Conservation (phyloP, 441 rosid genomes). For the Erodium trifolium region DNA sequence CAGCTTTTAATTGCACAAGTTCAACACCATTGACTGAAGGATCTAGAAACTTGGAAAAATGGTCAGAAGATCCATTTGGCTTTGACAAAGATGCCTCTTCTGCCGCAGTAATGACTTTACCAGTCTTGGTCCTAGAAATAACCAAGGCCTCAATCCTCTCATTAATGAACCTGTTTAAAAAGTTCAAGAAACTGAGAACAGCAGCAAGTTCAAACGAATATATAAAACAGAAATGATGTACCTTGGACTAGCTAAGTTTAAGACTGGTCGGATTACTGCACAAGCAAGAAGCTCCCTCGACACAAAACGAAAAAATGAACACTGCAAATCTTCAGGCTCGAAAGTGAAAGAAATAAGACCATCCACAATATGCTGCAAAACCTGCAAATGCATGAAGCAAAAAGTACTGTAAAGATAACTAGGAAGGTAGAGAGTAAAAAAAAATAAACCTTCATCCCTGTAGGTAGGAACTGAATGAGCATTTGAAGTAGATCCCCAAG, state of each 20-base stretch:
- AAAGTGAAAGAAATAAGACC: constrained; percentile 76
- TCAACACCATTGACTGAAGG: constrained; percentile 90
- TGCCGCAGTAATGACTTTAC: constrained; percentile 35
- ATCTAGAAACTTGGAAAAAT: constrained; percentile 64
- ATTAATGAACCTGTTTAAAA: constrained; percentile 66
- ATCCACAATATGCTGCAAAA: constrained; percentile 82
- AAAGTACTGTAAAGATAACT: constrained; percentile 15
- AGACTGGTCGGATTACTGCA: constrained; percentile 85
- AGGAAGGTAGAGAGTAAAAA: constrained; percentile 14
- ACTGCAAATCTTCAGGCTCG: constrained; percentile 79
- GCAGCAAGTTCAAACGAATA: constrained; percentile 13
- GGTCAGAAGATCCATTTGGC: constrained; percentile 63
- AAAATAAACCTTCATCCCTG: constrained; percentile 12
- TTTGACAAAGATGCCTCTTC: constrained; percentile 49
- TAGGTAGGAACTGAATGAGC: neutral
- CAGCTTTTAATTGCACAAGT: constrained; percentile 74
- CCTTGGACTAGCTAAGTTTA: constrained; percentile 92
- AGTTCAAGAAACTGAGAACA: constrained; percentile 19
- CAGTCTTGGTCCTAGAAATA: constrained; percentile 41
- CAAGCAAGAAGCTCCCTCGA: constrained; percentile 93
- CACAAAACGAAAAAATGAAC: constrained; percentile 67
- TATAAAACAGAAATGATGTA: constrained; percentile 23
- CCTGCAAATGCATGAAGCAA: constrained; percentile 45
- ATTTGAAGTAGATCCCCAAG: constrained; percentile 9
- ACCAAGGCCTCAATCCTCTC: constrained; percentile 81